phyloP scores from a whole-genome alignment of 2,329 filamentous ascomycete species.

The Thelonectria rubi region DNA sequence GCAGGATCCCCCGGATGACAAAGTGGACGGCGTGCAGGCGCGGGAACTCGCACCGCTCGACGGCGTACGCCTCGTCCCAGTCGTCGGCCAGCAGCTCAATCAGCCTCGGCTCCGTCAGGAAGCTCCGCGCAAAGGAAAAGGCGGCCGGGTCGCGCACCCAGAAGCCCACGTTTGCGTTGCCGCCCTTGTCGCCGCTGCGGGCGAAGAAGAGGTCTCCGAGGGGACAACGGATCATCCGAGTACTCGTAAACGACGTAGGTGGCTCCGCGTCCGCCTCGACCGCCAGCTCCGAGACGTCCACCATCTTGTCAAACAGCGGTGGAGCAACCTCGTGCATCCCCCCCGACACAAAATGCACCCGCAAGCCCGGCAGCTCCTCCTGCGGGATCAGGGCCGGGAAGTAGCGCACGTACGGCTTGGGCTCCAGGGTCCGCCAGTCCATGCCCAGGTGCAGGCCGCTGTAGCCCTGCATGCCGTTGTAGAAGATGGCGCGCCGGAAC shows the following conservation, averaged over 20 bases:
- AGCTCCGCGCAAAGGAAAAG: constrained; percentile 52
- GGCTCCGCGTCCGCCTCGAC: not conserved
- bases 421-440: constrained; percentile 49
- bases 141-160: constrained; percentile 49
- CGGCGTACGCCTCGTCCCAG: constrained; percentile 49
- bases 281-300: not conserved
- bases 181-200: constrained; percentile 47
- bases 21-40: constrained; percentile 55
- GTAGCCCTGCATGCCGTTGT: constrained; percentile 47
- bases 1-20: constrained; percentile 56
- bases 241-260: not conserved
- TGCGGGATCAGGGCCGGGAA: constrained; percentile 46
- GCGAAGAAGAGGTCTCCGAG: constrained; percentile 46
- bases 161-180: constrained; percentile 48
- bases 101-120: constrained; percentile 50
- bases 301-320: not conserved
- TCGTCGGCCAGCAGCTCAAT: constrained; percentile 54
- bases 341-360: constrained; percentile 33
- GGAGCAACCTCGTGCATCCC: constrained; percentile 13
- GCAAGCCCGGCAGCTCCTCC: constrained; percentile 28
- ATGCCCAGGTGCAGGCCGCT: constrained; percentile 47
- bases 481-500: constrained; percentile 38
- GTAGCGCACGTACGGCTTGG: constrained; percentile 42
- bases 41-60: constrained; percentile 58
- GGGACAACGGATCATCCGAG: constrained; percentile 30